Percentiles rank a stretch among this genome's conserved stretches.
Evolutionary conservation across 768 basidiomycete genomes (phyloP).

Genomic region (Chlorophyllum brunneum): DNA sequence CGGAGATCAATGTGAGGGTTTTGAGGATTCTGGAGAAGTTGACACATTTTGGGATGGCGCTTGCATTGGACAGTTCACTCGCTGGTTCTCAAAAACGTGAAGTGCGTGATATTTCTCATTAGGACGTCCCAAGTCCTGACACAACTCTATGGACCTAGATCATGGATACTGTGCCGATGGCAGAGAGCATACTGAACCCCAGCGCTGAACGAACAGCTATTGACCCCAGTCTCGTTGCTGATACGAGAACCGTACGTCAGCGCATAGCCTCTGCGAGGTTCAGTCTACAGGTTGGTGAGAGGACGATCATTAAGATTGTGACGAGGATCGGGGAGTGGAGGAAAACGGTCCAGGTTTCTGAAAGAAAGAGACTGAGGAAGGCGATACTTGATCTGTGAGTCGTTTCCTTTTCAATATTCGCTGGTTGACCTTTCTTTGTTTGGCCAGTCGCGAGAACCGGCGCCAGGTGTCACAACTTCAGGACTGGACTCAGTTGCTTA

Average conservation of each 20-base stretch:
- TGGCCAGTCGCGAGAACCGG: slow-evolving; percentile 68
- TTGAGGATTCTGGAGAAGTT: slow-evolving; percentile 67
- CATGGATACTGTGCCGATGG: slow-evolving; percentile 51
- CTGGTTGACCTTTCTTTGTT: neutral
- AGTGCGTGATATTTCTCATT: slow-evolving; percentile 33
- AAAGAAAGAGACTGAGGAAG: slow-evolving; percentile 70
- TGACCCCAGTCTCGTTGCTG: slow-evolving; percentile 48
- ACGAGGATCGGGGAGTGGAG: slow-evolving; percentile 70
- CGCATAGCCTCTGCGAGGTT: slow-evolving; percentile 53
- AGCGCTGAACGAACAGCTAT: slow-evolving; percentile 43
- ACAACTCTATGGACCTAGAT: slow-evolving; percentile 33
- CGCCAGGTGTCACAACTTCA: slow-evolving; percentile 59
- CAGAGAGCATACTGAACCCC: slow-evolving; percentile 50
- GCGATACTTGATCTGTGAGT: slow-evolving; percentile 69
- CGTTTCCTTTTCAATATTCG: neutral
- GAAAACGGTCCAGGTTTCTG: slow-evolving; percentile 60
- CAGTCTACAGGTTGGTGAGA: slow-evolving; percentile 61
- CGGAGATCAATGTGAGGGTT: slow-evolving; percentile 37
- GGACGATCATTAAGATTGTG: slow-evolving; percentile 59
- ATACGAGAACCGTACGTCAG: slow-evolving; percentile 48
- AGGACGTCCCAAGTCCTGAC: neutral
- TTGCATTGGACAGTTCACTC: slow-evolving; percentile 63
- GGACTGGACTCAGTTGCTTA: slow-evolving; percentile 59
- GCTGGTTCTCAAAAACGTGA: slow-evolving; percentile 68
- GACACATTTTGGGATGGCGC: slow-evolving; percentile 61